Conservation (phyloP, 2,329 filamentous ascomycete species). For the Cercospora canescens region DNA sequence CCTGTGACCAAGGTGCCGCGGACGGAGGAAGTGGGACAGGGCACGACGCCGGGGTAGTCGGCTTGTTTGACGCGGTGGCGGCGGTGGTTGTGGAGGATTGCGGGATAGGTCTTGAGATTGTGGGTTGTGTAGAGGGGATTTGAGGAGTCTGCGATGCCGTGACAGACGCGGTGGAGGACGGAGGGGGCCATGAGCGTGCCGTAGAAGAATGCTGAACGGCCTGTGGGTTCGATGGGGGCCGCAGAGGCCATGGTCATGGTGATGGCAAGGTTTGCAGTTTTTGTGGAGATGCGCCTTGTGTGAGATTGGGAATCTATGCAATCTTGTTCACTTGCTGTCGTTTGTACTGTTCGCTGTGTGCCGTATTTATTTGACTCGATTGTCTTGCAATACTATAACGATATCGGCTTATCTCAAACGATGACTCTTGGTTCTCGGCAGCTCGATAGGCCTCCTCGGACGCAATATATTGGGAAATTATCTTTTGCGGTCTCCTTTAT, state of each 20-base stretch:
- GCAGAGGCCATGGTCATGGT: neutral
- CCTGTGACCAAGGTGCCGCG: constrained; percentile 76
- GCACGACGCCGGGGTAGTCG: constrained; percentile 80
- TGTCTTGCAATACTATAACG: neutral
- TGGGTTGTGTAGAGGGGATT: constrained; percentile 47
- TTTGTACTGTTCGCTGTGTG: neutral
- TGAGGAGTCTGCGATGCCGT: constrained; percentile 57
- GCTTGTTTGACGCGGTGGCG: constrained; percentile 67
- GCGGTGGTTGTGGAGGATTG: constrained; percentile 71
- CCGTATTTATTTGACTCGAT: neutral
- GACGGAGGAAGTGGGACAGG: constrained; percentile 53
- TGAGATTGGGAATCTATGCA: neutral
- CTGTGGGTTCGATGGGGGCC: neutral
- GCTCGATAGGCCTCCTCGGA: neutral
- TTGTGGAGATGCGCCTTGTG: neutral
- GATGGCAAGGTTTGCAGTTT: neutral
- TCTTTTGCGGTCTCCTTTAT: neutral
- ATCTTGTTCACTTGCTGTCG: neutral
- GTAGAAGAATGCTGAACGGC: constrained; percentile 64
- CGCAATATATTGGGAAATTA: no score
- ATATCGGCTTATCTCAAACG: neutral
- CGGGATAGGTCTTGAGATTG: constrained; percentile 67
- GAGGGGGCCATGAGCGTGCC: constrained; percentile 78
- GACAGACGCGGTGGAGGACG: constrained; percentile 83
- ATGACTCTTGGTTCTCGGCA: neutral